Conservation (phyloP, 495 filamentous ascomycete species). For the Aspergillus haitiensis region DNA sequence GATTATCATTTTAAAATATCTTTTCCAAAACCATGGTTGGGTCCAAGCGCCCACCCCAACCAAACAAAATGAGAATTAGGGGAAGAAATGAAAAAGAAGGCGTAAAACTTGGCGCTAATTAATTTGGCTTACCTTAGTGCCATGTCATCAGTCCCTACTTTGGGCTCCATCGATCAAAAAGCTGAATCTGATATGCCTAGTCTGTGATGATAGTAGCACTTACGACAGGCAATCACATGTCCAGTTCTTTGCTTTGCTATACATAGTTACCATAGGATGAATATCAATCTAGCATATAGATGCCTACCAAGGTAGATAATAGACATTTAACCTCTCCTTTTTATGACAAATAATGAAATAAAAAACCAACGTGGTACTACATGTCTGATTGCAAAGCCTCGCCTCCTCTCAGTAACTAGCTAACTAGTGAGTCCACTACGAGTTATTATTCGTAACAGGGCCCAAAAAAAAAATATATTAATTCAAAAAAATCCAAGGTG, state of each 20-base stretch:
- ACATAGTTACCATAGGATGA: neutral
- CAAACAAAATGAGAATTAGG: slow-evolving; percentile 16
- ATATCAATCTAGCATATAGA: no score
- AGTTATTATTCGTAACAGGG: neutral
- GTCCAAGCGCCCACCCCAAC: slow-evolving; percentile 19
- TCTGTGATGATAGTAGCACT: slow-evolving; percentile 2
- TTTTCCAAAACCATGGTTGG: slow-evolving; percentile 16
- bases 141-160: slow-evolving; percentile 29
- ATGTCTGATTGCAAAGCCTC: no score
- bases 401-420: no score
- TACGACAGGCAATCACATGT: slow-evolving; percentile 13
- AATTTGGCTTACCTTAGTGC: slow-evolving; percentile 31
- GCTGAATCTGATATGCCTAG: slow-evolving; percentile 15
- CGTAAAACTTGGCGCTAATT: slow-evolving; percentile 20
- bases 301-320: slow-evolving; percentile 1
- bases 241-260: slow-evolving; percentile 2
- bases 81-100: slow-evolving; percentile 9
- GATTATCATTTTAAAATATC: slow-evolving; percentile 1
- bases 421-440: no score
- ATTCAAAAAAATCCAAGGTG: neutral
- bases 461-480: neutral
- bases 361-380: no score
- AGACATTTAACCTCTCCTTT: neutral
- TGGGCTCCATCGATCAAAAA: slow-evolving; percentile 17
- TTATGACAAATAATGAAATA: no score